Evolutionary conservation across 2,329 filamentous ascomycete genomes (phyloP), one percentile per base, ranked within the genome.

Genomic region (Pseudogymnoascus pannorum): DNA sequence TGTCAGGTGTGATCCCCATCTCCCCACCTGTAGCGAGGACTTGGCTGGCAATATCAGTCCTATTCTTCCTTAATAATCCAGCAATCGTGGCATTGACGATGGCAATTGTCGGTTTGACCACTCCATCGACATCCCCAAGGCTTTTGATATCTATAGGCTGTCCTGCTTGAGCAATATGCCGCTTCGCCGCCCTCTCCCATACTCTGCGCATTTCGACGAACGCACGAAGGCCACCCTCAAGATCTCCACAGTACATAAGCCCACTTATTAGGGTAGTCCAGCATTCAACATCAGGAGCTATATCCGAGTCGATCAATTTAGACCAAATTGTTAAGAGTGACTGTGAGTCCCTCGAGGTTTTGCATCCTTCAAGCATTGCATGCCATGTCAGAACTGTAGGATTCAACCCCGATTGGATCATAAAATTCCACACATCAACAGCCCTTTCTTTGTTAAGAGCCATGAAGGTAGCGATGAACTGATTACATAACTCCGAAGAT

Each of bases 211-310:
- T 87, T 65, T 91, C 82, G 35, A 84, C 78, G 42, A 93, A 75
- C 3, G 86, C 86, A 35, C 74, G 69, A 11, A 94, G 74, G n/a
- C 82, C 89, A 16, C 76, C 76, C 26, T 82, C 75, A 5, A 79
- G 67, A 63, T 80, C 76, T 31, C 81, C 79, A 51, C 79, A 74
- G 40, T 79, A 77, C 61, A 92, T 82, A 9, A 91, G 77, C 0
- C 84, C 85, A 24, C 84, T 81, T 44, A 94, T 83, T 24, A 87
- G 81, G 12, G 85, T 83, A 7, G 85, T 87, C 90, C 90, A 94
- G 38, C 86, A 83, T 60, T 78, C 69, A 5, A 73, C 72, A 71
- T 93, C 89, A 4, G 91, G 83, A 65, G 80, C 74, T 8, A 85
- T 68, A 1, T 82, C 82, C 1, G 84, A 80, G 7, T 69, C 70